Conservation (phyloP, 1,284 basidiomycete genomes). For the Amylostereum areolatum region DNA sequence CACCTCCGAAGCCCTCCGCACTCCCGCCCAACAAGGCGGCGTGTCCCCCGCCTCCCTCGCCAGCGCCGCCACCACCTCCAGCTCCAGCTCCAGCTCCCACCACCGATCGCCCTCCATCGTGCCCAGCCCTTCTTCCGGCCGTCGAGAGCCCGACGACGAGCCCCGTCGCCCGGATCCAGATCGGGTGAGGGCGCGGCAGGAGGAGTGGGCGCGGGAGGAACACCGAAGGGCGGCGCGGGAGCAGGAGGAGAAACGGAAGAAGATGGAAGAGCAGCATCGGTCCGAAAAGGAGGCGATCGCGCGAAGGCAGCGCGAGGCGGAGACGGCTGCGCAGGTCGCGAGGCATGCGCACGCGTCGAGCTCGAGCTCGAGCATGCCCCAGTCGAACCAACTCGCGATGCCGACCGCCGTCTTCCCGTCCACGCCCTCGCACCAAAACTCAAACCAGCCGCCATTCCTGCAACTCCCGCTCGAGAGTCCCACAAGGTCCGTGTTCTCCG, state of each 20-base stretch:
- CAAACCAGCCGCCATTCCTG: conserved; percentile 17
- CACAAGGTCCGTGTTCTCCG: conserved; percentile 28
- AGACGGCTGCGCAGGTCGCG: conserved; percentile 28
- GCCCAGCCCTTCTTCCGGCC: no score
- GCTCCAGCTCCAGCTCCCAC: no score
- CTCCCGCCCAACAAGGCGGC: no score
- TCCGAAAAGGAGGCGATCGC: conserved; percentile 42
- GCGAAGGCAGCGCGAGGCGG: conserved; percentile 40
- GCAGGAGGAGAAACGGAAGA: conserved; percentile 18
- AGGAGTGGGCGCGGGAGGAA: conserved; percentile 16
- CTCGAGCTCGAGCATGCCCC: conserved; percentile 15
- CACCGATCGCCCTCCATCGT: no score
- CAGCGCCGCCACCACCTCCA: no score
- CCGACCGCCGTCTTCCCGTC: conserved; percentile 16
- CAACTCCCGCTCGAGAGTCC: conserved; percentile 40
- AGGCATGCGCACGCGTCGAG: conserved; percentile 11
- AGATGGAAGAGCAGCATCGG: conserved; percentile 22
- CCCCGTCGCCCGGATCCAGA: no score
- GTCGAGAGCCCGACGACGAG: no score
- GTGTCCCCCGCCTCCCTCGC: no score
- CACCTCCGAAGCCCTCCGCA: conserved; percentile 2
- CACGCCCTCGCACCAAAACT: conserved; percentile 16
- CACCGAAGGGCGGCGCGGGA: conserved; percentile 18
- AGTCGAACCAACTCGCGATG: conserved; percentile 20
- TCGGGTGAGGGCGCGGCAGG: no score